Percentiles rank a stretch among this genome's conserved stretches.
Evolutionary conservation across 2,329 filamentous ascomycete genomes (phyloP).

Genomic region (Hymenoscyphus repandus): DNA sequence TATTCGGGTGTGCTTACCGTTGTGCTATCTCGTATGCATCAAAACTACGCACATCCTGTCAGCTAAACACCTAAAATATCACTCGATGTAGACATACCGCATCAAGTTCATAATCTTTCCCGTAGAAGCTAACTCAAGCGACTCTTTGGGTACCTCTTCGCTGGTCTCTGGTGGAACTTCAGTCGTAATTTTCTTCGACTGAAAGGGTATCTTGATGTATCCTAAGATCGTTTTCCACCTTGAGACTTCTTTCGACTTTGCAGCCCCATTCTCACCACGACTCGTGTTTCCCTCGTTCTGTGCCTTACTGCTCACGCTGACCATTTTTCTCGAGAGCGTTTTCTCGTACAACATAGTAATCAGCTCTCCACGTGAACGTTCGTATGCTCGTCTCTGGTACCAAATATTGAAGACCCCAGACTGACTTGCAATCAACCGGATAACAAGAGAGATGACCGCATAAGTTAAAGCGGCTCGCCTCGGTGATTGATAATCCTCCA

Average conservation of each 20-base stretch:
- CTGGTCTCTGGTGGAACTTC: conserved; percentile 7
- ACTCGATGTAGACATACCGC: conserved; percentile 44
- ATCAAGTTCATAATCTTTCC: conserved; percentile 89
- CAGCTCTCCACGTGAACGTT: conserved; percentile 78
- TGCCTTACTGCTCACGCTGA: conserved; percentile 26
- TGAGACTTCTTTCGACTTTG: conserved; percentile 7
- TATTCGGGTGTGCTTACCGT: conserved; percentile 17
- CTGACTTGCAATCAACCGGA: conserved; percentile 59
- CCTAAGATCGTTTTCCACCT: conserved; percentile 13
- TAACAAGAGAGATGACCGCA: conserved; percentile 54
- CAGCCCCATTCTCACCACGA: conserved; percentile 7
- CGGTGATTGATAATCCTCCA: conserved; percentile 48
- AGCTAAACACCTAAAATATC: conserved; percentile 2
- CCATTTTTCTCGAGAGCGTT: conserved; percentile 31
- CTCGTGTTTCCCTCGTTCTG: conserved; percentile 10
- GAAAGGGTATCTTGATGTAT: conserved; percentile 22
- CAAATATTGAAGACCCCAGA: conserved; percentile 66
- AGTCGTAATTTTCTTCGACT: conserved; percentile 13
- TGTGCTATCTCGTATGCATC: conserved; percentile 81
- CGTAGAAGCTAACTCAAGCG: conserved; percentile 65
- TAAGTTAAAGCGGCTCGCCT: conserved; percentile 58
- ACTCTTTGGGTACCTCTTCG: conserved; percentile 25
- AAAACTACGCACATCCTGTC: conserved; percentile 17
- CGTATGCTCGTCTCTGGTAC: conserved; percentile 80
- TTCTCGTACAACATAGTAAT: conserved; percentile 83